Percentiles rank a stretch among this genome's conserved stretches.
These are phyloP conservation scores for Thalassiosira profunda DNA, from an alignment of 108 stramenopile species.

Conservation along the genomic window DNA sequence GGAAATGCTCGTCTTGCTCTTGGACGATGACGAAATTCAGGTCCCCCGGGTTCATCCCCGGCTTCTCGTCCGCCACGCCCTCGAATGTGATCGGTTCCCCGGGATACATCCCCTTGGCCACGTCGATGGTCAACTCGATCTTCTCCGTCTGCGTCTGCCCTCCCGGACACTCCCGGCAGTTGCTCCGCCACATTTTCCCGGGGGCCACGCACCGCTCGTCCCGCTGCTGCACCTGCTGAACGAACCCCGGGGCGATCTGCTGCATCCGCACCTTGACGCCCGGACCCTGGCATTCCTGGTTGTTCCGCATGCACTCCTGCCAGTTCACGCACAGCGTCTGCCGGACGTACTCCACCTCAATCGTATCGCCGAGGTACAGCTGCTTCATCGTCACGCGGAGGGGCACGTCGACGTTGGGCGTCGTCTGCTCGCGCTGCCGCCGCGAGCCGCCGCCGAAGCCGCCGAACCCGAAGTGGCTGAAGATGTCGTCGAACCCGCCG, in stretches of 20 bases:
- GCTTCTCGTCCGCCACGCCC: slow-evolving; percentile 90
- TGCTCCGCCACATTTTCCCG: slow-evolving; percentile 93
- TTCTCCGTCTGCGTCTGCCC: slow-evolving; percentile 94
- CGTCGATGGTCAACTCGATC: slow-evolving; percentile 93
- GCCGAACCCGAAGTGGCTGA: slow-evolving; percentile 80
- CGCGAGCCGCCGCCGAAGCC: slow-evolving; percentile 78
- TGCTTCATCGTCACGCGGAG: slow-evolving; percentile 92
- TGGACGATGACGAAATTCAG: slow-evolving; percentile 79
- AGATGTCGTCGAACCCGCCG: slow-evolving; percentile 82
- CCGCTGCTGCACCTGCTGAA: slow-evolving; percentile 94
- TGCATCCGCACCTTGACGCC: slow-evolving; percentile 89
- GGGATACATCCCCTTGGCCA: slow-evolving; percentile 80
- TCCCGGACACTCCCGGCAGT: slow-evolving; percentile 91
- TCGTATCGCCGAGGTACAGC: slow-evolving; percentile 90
- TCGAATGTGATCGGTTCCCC: slow-evolving; percentile 92
- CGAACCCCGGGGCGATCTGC: slow-evolving; percentile 98
- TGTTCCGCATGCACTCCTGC: slow-evolving; percentile 90
- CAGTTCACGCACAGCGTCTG: slow-evolving; percentile 93
- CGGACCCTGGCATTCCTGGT: slow-evolving; percentile 91
- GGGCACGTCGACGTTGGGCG: slow-evolving; percentile 95
- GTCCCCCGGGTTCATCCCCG: slow-evolving; percentile 86
- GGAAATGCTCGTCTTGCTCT: slow-evolving; percentile 52
- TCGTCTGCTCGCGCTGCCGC: slow-evolving; percentile 77
- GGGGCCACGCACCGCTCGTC: slow-evolving; percentile 95
- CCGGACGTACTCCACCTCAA: slow-evolving; percentile 93